phyloP scores from a whole-genome alignment of 768 basidiomycete genomes.

The Serpula lacrymans region DNA sequence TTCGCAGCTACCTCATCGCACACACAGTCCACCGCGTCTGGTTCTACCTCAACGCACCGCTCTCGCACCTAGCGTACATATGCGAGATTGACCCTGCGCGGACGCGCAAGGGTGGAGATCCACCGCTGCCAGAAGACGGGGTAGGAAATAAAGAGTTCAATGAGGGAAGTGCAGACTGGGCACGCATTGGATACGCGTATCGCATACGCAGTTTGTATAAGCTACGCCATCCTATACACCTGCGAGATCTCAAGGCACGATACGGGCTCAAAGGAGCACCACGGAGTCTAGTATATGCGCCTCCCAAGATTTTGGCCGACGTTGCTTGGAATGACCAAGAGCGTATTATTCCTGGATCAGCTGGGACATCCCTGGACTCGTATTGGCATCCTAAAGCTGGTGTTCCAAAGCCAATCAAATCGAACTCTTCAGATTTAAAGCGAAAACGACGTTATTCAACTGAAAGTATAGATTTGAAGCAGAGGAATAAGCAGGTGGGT shows the following conservation, averaged over 20 bases:
- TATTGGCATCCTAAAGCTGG: no score
- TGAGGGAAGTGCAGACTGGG: slow-evolving; percentile 17
- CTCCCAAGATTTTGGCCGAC: background rate
- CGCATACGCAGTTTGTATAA: slow-evolving; percentile 16
- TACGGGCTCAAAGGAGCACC: slow-evolving; percentile 17
- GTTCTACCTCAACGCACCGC: slow-evolving; percentile 26
- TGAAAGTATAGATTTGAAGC: no score
- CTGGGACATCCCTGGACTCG: no score
- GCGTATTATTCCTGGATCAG: background rate
- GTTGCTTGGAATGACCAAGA: slow-evolving; percentile 5
- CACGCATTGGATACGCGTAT: slow-evolving; percentile 25
- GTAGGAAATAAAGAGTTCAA: slow-evolving; percentile 25
- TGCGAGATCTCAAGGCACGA: slow-evolving; percentile 14
- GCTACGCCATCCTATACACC: slow-evolving; percentile 11
- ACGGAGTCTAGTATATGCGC: slow-evolving; percentile 14
- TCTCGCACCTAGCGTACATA: slow-evolving; percentile 22
- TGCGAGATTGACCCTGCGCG: slow-evolving; percentile 25
- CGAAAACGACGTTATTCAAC: no score
- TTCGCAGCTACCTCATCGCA: slow-evolving; percentile 28
- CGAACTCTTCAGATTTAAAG: no score
- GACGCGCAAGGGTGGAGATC: slow-evolving; percentile 17
- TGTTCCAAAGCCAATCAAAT: no score
- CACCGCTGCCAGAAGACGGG: slow-evolving; percentile 18
- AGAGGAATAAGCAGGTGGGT: no score
- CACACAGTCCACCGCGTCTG: slow-evolving; percentile 23